These are phyloP conservation scores for Scutellaria galericulata DNA, from an alignment of 257 asterid genomes.

Conservation along the genomic window DNA sequence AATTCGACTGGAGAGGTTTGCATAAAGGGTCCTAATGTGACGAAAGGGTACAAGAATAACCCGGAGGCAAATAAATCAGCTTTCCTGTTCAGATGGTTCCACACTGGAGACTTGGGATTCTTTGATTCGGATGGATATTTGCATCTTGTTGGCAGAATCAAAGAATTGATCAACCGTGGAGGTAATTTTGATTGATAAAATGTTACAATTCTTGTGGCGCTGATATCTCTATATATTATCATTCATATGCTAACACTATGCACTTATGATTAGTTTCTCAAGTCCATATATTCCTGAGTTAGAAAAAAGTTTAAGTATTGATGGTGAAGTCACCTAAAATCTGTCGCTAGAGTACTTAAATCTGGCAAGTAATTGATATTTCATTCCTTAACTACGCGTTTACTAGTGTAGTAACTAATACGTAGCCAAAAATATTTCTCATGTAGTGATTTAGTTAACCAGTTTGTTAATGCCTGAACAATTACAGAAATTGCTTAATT, in stretches of 20 bases:
- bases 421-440: neutral
- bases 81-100: conserved; percentile 87
- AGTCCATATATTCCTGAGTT: conserved; percentile 1
- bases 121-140: conserved; percentile 79
- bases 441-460: neutral
- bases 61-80: conserved; percentile 83
- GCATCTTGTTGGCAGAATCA: conserved; percentile 94
- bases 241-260: neutral
- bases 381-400: neutral
- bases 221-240: neutral
- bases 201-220: neutral
- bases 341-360: conserved; percentile 1
- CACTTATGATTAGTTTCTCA: neutral
- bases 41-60: conserved; percentile 84
- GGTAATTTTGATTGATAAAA: conserved; percentile 48
- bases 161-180: conserved; percentile 94
- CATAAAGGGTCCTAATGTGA: conserved; percentile 86
- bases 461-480: neutral
- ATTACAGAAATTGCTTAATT: neutral
- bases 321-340: conserved; percentile 2
- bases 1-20: conserved; percentile 79
- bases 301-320: neutral
- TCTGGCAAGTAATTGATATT: conserved; percentile 10
- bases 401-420: neutral
- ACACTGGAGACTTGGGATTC: conserved; percentile 81